Base-by-base conservation (phyloP, 371 early-diverging fungal genomes). In the Mucor circinelloides region DNA sequence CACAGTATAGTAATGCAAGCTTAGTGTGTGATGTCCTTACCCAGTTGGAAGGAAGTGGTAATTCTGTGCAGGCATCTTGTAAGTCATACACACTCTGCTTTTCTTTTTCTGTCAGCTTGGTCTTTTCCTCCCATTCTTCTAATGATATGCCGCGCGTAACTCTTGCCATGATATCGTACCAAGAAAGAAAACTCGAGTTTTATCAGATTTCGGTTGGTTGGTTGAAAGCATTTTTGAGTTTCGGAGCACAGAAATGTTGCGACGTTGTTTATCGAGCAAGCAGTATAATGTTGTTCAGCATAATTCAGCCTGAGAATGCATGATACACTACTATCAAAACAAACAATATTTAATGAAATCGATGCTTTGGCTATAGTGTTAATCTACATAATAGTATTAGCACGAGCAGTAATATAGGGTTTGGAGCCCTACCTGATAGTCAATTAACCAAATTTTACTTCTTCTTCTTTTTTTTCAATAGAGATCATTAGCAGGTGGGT, bases 111-210 rank as follows among this genome's bases (percentile, higher is more conserved):
- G 81, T 69, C 10, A 92, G 71, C 9, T 78, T 81, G 4, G 88
- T 83, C 48, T 84, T 86, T 32, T 85, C 77, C 61, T 92, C 92
- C 91, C 91, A 92, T 60, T 90, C 89, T 60, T 90, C 90, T 32
- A 87, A 52, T 6, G 82, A 82, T 19, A 83, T 78, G 12, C 76
- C 74, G 28, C 78, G 74, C 60, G 69, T 64, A 28, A 74, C 71
- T 70, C 69, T 67, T 55, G 74, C 62, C 81, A 81, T 81, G 6
- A 25, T 62, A 54, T 50, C 32, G 32, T 38, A 34, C 31, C 13
- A 56, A 25, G 6, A 30, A 30, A 19, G 23, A 52, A n/a, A 21
- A 21, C 2, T 23, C n/a, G 8, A 15, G 30, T 17, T n/a, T 28
- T 17, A 19, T 40, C 17, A 40, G 17, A 0, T 40, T 0, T 1